phyloP scores from a whole-genome alignment of 1,139 yeast genomes.

The Pichia sp. region DNA sequence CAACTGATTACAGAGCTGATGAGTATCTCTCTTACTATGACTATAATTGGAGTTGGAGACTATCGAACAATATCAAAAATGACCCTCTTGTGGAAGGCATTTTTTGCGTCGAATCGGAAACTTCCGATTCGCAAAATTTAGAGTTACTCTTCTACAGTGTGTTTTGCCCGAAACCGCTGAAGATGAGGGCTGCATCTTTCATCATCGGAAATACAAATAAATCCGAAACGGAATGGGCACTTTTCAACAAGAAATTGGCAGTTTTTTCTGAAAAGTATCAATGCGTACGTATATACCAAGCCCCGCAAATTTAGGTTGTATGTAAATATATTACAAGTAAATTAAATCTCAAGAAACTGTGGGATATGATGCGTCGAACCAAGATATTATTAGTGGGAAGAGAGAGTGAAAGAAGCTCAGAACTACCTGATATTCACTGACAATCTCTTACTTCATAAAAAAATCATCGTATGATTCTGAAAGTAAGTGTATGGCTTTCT shows the following conservation, averaged over 20 bases:
- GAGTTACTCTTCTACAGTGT: constrained; percentile 14
- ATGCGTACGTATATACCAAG: too few relatives aligned
- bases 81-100: background rate
- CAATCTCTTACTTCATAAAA: too few relatives aligned
- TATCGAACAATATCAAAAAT: constrained; percentile 9
- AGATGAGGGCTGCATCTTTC: constrained; percentile 6
- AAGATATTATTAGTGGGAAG: too few relatives aligned
- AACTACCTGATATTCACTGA: too few relatives aligned
- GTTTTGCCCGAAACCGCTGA: constrained; percentile 9
- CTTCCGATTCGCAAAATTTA: background rate
- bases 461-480: too few relatives aligned
- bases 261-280: background rate
- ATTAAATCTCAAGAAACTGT: too few relatives aligned
- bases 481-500: too few relatives aligned
- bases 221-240: background rate
- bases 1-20: background rate
- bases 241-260: background rate
- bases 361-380: too few relatives aligned
- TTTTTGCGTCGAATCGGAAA: constrained; percentile 16
- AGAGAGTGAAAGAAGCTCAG: too few relatives aligned
- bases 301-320: too few relatives aligned
- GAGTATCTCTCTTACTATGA: constrained; percentile 9
- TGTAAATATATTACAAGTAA: too few relatives aligned
- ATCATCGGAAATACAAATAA: background rate
- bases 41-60: constrained; percentile 7